Percentiles rank a stretch among this genome's conserved stretches.
Evolutionary conservation across 768 basidiomycete species (phyloP).

Genomic region (Lactarius trivialis): DNA sequence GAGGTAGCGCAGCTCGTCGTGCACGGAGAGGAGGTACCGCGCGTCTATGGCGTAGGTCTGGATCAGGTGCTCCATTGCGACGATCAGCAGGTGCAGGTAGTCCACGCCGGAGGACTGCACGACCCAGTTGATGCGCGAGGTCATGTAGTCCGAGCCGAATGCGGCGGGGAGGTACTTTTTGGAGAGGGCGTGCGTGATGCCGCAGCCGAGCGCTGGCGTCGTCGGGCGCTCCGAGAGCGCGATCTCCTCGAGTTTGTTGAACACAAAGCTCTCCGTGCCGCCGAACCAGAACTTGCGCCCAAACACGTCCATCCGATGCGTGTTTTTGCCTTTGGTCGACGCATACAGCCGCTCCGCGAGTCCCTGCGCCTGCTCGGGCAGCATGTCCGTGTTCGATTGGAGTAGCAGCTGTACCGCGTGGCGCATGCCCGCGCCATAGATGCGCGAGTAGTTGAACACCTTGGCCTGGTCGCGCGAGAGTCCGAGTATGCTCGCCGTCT

Average conservation of each 20-base stretch:
- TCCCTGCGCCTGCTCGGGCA: constrained; percentile 68
- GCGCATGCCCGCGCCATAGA: constrained; percentile 97
- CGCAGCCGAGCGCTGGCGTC: constrained; percentile 92
- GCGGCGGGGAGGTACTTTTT: constrained; percentile 78
- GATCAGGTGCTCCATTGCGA: constrained; percentile 87
- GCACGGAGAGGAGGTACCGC: constrained; percentile 92
- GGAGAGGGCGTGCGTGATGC: constrained; percentile 88
- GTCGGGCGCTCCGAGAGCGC: constrained; percentile 79
- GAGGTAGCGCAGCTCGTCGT: constrained; percentile 94
- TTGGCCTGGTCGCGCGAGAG: constrained; percentile 94
- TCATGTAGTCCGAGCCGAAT: constrained; percentile 85
- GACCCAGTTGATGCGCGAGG: constrained; percentile 98
- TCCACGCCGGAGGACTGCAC: constrained; percentile 98
- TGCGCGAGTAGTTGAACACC: constrained; percentile 98
- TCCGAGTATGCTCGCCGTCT: constrained; percentile 87
- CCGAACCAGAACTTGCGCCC: constrained; percentile 92
- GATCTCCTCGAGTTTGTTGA: constrained; percentile 96
- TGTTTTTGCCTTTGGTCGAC: constrained; percentile 90
- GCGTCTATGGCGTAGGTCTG: constrained; percentile 77
- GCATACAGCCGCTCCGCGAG: constrained; percentile 82
- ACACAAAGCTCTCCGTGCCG: constrained; percentile 91
- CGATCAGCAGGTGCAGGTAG: constrained; percentile 93
- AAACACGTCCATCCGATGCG: constrained; percentile 67
- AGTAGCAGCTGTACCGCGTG: constrained; percentile 84
- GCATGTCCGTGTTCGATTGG: constrained; percentile 77